phyloP scores from a whole-genome alignment of 164 flowering plant species.

The Vitis amurensis region DNA sequence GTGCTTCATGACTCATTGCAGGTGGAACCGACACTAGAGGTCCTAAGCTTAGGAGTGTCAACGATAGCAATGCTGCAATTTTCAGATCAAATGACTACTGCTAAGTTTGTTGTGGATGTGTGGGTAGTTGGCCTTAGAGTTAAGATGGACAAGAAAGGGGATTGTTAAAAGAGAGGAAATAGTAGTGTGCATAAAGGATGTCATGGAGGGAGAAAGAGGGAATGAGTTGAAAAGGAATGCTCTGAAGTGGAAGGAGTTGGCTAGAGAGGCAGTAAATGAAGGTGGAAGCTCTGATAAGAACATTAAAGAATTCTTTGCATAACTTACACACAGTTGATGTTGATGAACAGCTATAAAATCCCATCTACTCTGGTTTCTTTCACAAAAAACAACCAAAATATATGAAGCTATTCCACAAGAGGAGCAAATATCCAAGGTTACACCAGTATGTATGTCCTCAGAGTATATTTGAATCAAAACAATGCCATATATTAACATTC shows the following conservation, averaged over 20 bases:
- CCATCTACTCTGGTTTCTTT: too few relatives aligned
- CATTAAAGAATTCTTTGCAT: slow-evolving; percentile 36
- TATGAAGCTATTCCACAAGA: too few relatives aligned
- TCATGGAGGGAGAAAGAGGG: slow-evolving; percentile 45
- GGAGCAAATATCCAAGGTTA: too few relatives aligned
- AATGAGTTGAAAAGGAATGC: slow-evolving; percentile 33
- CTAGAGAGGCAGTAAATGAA: slow-evolving; percentile 35
- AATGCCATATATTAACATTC: too few relatives aligned
- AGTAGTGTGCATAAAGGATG: slow-evolving; percentile 32
- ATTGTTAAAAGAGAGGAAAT: slow-evolving; percentile 35
- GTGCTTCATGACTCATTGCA: slow-evolving; percentile 58
- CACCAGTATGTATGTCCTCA: too few relatives aligned
- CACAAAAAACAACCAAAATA: too few relatives aligned
- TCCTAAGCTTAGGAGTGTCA: slow-evolving; percentile 55
- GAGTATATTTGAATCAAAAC: too few relatives aligned
- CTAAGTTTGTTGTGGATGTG: slow-evolving; percentile 43
- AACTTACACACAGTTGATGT: slow-evolving; percentile 3
- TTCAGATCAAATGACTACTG: slow-evolving; percentile 52
- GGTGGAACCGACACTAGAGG: slow-evolving; percentile 62
- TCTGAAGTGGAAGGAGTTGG: slow-evolving; percentile 41
- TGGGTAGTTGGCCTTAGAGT: slow-evolving; percentile 50
- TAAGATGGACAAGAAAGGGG: slow-evolving; percentile 32
- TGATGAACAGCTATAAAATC: too few relatives aligned
- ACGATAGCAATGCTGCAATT: slow-evolving; percentile 50
- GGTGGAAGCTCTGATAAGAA: slow-evolving; percentile 54